A percentile compares a stretch with the other conserved stretches of the same genome.
Conservation (phyloP, 2,329 filamentous ascomycete species). For the Paracoccidioides lutzii region DNA sequence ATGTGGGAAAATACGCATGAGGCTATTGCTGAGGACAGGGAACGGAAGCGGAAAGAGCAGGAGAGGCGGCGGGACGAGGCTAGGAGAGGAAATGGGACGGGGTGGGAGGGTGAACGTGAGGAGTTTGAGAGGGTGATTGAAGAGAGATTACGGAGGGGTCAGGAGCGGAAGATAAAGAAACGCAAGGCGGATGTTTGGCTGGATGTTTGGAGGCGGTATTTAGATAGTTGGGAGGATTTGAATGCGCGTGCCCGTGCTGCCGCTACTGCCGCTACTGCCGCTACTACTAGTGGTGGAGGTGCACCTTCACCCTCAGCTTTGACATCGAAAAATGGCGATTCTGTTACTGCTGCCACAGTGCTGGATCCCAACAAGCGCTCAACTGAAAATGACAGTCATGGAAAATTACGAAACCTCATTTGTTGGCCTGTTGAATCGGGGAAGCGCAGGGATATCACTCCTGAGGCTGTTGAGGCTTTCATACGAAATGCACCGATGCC, state of each 20-base stretch:
- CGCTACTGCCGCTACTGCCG: constrained; percentile 6
- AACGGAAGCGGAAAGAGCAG: constrained; percentile 43
- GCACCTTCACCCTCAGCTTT: constrained; percentile 3
- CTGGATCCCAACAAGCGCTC: too few species aligned
- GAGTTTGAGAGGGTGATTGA: constrained; percentile 53
- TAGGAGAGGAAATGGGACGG: constrained; percentile 19
- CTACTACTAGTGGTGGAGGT: constrained; percentile 2
- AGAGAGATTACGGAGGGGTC: constrained; percentile 52
- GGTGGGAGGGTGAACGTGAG: constrained; percentile 19
- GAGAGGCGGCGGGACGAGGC: constrained; percentile 35
- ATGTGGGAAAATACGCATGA: constrained; percentile 97
- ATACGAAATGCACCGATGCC: constrained; percentile 43
- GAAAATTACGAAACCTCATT: constrained; percentile 32
- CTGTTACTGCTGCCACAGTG: not conserved
- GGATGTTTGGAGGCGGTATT: constrained; percentile 53
- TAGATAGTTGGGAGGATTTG: constrained; percentile 47
- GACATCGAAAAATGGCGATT: constrained; percentile 4
- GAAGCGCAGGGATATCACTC: constrained; percentile 42
- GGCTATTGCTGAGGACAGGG: constrained; percentile 65
- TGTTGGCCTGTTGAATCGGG: constrained; percentile 65
- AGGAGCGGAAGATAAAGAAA: constrained; percentile 46
- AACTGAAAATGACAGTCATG: constrained; percentile 4
- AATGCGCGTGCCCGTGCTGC: constrained; percentile 14
- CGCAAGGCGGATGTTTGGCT: constrained; percentile 33
- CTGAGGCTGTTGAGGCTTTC: constrained; percentile 54